Conservation (phyloP, 2,329 filamentous ascomycete species). For the Aspergillus sp. region DNA sequence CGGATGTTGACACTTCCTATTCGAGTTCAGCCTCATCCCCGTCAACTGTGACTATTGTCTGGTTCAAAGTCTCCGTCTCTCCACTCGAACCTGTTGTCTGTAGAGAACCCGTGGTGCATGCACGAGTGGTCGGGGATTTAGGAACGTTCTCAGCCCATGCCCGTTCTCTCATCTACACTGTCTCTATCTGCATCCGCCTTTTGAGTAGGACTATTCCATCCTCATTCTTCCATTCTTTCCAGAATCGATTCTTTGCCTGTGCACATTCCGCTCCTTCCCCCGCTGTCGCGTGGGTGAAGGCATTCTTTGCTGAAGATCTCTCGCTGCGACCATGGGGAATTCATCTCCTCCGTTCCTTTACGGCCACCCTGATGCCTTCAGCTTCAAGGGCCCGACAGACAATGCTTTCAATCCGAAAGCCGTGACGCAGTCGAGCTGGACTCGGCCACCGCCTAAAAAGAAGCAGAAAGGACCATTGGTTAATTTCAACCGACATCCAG, state of each 20-base stretch:
- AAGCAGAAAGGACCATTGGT: constrained; percentile 75
- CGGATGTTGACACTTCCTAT: constrained; percentile 16
- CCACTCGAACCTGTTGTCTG: not conserved
- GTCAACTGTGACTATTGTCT: not conserved
- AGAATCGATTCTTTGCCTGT: constrained; percentile 12
- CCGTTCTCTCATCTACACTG: constrained; percentile 6
- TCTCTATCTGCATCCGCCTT: not conserved
- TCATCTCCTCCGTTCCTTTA: constrained; percentile 72
- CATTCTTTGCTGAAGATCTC: constrained; percentile 21
- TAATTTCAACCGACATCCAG: constrained; percentile 81
- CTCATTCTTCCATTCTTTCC: constrained; percentile 23
- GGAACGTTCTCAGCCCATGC: not conserved
- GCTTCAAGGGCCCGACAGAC: constrained; percentile 53
- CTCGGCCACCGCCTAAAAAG: constrained; percentile 58
- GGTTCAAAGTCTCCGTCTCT: not conserved
- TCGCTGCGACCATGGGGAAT: constrained; percentile 48
- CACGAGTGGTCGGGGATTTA: constrained; percentile 8
- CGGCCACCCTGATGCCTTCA: constrained; percentile 55
- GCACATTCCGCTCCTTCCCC: constrained; percentile 24
- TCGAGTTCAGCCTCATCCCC: not conserved
- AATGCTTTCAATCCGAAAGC: constrained; percentile 81
- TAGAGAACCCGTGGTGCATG: not conserved
- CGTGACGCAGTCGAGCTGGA: constrained; percentile 75
- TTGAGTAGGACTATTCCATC: not conserved
- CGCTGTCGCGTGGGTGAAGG: constrained; percentile 40